Conservation (phyloP, 192 early-diverging fungal species). For the Helicostylum pulchrum region DNA sequence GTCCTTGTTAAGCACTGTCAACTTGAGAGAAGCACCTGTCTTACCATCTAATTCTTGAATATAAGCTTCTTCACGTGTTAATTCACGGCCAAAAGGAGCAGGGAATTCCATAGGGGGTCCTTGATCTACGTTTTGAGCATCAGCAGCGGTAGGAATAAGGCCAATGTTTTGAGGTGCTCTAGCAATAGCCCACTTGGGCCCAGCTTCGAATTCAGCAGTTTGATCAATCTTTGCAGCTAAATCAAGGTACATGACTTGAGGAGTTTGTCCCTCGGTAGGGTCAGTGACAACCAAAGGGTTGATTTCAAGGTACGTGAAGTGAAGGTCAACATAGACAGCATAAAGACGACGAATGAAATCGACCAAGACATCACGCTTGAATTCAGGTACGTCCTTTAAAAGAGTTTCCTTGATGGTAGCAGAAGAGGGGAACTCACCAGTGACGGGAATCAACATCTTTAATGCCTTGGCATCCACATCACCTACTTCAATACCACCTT, state of each 20-base stretch:
- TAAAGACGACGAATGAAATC: slow-evolving; percentile 93
- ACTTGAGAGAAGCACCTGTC: slow-evolving; percentile 97
- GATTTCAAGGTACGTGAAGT: slow-evolving; percentile 99
- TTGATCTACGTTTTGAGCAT: slow-evolving; percentile 49
- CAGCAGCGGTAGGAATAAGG: slow-evolving; percentile 26
- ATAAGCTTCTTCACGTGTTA: slow-evolving; percentile 96
- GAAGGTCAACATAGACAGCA: slow-evolving; percentile 91
- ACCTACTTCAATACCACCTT: slow-evolving; percentile 97
- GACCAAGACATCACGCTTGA: slow-evolving; percentile 73
- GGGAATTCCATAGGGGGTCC: slow-evolving; percentile 95
- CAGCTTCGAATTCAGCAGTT: slow-evolving; percentile 94
- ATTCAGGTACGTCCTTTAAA: slow-evolving; percentile 64
- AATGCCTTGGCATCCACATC: slow-evolving; percentile 97
- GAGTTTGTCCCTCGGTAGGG: slow-evolving; percentile 44
- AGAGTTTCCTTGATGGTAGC: slow-evolving; percentile 63
- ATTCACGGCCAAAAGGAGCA: slow-evolving; percentile 95
- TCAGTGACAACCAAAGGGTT: slow-evolving; percentile 96
- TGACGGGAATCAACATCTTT: slow-evolving; percentile 80
- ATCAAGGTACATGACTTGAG: slow-evolving; percentile 89
- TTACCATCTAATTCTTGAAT: slow-evolving; percentile 97
- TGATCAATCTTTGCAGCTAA: slow-evolving; percentile 98
- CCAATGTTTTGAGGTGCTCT: slow-evolving; percentile 59
- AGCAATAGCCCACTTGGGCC: slow-evolving; percentile 94
- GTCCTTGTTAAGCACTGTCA: slow-evolving; percentile 92
- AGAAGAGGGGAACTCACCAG: slow-evolving; percentile 67